phyloP scores from a whole-genome alignment of 108 stramenopile genomes.

The Nannochloropsis salina region DNA sequence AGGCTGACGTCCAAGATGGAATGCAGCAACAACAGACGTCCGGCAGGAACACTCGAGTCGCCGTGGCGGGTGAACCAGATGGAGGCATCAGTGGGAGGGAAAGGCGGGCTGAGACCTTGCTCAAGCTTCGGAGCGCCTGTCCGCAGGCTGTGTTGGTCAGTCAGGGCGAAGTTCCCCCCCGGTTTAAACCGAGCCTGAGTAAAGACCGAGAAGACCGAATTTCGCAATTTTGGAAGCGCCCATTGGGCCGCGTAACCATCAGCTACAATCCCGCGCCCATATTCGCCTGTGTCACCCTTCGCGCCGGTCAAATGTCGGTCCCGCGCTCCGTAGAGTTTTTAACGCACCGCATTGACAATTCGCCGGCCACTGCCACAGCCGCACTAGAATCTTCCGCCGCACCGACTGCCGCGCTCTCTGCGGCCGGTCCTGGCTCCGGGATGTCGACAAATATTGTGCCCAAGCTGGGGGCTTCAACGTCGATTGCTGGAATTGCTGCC shows the following conservation, averaged over 20 bases:
- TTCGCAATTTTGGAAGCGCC: conserved; percentile 17
- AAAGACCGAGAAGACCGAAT: conserved; percentile 4
- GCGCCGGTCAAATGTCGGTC: conserved; percentile 12
- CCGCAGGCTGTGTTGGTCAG: conserved; percentile 3
- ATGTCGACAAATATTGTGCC: not conserved
- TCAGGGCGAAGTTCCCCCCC: not conserved
- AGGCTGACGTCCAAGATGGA: not conserved
- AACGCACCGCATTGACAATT: not conserved
- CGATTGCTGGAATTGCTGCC: not conserved
- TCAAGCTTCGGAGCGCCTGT: conserved; percentile 2
- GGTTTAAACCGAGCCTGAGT: conserved; percentile 13
- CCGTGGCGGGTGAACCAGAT: not conserved
- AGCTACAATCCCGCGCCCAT: not conserved
- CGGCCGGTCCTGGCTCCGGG: not conserved
- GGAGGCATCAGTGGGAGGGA: not conserved
- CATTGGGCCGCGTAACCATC: conserved; percentile 19
- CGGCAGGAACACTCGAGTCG: not conserved
- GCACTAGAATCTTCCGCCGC: not conserved
- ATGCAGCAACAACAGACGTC: not conserved
- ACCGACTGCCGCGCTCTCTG: not conserved
- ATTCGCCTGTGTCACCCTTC: not conserved
- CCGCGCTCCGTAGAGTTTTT: not conserved
- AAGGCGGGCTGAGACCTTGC: not conserved
- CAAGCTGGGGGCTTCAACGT: not conserved
- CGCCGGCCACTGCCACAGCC: not conserved